Evolutionary conservation across 202 grass and related monocot genomes (phyloP).

Genomic region (Eragrostis tef): DNA sequence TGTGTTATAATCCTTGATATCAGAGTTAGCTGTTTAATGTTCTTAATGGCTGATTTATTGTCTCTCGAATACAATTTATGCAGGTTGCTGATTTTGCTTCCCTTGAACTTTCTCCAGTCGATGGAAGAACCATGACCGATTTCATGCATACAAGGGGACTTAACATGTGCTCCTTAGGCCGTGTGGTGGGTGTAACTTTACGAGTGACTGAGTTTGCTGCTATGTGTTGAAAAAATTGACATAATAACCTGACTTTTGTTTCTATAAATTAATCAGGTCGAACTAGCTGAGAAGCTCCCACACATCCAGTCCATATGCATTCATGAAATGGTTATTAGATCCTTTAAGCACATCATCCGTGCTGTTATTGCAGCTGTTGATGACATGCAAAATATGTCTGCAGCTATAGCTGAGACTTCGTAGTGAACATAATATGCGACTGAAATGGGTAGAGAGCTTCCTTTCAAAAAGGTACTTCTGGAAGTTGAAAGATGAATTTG

Average conservation of each 20-base stretch:
- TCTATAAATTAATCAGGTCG: conserved; percentile 67
- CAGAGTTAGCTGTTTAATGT: conserved; percentile 23
- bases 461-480: conserved; percentile 86
- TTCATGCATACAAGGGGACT: conserved; percentile 99
- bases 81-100: conserved; percentile 99
- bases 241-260: conserved; percentile 38
- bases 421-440: conserved; percentile 61
- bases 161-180: conserved; percentile 90
- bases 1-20: conserved; percentile 3
- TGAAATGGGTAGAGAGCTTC: conserved; percentile 86
- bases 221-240: conserved; percentile 23
- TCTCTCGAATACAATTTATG: conserved; percentile 34
- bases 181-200: conserved; percentile 64
- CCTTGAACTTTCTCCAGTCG: conserved; percentile 98
- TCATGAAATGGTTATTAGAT: conserved; percentile 98
- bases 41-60: conserved; percentile 38
- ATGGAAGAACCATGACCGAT: conserved; percentile 97
- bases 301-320: conserved; percentile 99
- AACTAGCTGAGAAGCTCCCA: conserved; percentile 86
- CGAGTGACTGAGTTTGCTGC: conserved; percentile 26
- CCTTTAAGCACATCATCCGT: conserved; percentile 89
- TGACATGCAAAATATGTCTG: conserved; percentile 69
- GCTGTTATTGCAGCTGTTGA: conserved; percentile 88
- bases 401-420: conserved; percentile 73
- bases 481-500: conserved; percentile 84